Percentiles rank a stretch among this genome's conserved stretches.
Evolutionary conservation across 768 basidiomycete species (phyloP).

Genomic region (Xerocomellus dryophilus): DNA sequence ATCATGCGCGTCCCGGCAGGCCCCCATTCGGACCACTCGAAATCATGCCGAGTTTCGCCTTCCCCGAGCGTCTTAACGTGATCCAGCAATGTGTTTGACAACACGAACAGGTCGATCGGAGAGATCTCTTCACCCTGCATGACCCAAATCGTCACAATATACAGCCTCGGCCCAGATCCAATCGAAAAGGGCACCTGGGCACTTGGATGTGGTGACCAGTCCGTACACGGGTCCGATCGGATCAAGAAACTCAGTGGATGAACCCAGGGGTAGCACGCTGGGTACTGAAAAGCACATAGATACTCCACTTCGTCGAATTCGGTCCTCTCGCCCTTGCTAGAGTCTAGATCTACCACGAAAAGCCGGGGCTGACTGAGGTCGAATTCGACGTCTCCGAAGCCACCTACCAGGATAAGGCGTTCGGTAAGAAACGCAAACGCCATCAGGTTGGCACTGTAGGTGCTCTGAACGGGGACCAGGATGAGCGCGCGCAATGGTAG

Average conservation of each 20-base stretch:
- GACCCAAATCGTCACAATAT: conserved; percentile 46
- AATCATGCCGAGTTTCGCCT: conserved; percentile 16
- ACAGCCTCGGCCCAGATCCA: conserved; percentile 41
- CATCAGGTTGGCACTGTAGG: conserved; percentile 34
- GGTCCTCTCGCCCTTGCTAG: conserved; percentile 29
- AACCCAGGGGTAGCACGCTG: conserved; percentile 31
- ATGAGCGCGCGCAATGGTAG: neutral
- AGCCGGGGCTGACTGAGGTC: conserved; percentile 28
- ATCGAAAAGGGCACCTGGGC: conserved; percentile 46
- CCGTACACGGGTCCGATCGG: conserved; percentile 53
- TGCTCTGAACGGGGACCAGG: conserved; percentile 9
- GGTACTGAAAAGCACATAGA: conserved; percentile 42
- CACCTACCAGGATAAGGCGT: conserved; percentile 37
- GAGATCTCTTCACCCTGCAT: conserved; percentile 25
- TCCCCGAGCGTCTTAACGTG: conserved; percentile 20
- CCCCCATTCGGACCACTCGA: conserved; percentile 54
- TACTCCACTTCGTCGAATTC: conserved; percentile 32
- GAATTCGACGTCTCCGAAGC: conserved; percentile 21
- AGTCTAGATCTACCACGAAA: conserved; percentile 41
- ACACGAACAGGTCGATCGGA: conserved; percentile 42
- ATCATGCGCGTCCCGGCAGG: conserved; percentile 45
- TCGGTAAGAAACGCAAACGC: conserved; percentile 45
- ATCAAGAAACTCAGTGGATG: conserved; percentile 38
- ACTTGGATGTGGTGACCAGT: conserved; percentile 38
- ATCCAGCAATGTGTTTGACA: conserved; percentile 36